Conservation (phyloP, 2,329 filamentous ascomycete genomes). For the Aspergillus thermomutatus region DNA sequence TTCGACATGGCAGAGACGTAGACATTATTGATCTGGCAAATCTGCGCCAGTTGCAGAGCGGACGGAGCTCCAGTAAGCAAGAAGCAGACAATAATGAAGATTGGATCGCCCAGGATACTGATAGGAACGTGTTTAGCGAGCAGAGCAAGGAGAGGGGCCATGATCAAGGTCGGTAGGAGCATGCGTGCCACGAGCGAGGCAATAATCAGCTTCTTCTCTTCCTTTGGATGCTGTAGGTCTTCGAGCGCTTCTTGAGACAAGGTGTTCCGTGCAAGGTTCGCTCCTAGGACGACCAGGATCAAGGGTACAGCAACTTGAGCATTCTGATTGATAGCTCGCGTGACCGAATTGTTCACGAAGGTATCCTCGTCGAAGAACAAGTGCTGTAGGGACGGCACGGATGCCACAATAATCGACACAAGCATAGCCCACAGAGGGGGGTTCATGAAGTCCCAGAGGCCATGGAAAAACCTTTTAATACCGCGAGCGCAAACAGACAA, state of each 20-base stretch:
- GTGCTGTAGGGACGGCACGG: conserved; percentile 74
- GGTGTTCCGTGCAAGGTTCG: conserved; percentile 90
- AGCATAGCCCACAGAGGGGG: conserved; percentile 98
- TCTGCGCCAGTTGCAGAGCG: conserved; percentile 91
- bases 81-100: conserved; percentile 98
- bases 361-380: conserved; percentile 87
- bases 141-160: conserved; percentile 84
- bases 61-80: conserved; percentile 90
- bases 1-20: conserved; percentile 93
- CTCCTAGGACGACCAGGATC: conserved; percentile 91
- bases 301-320: conserved; percentile 90
- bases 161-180: conserved; percentile 85
- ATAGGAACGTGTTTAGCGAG: conserved; percentile 87
- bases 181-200: conserved; percentile 86
- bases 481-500: conserved; percentile 43
- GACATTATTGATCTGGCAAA: conserved; percentile 96
- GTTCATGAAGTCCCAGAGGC: conserved; percentile 94
- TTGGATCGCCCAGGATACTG: conserved; percentile 94
- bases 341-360: conserved; percentile 90
- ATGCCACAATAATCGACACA: conserved; percentile 83
- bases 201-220: conserved; percentile 74
- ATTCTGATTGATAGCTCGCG: conserved; percentile 77
- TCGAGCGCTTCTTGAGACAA: conserved; percentile 63
- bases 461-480: conserved; percentile 55
- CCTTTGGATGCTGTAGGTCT: conserved; percentile 66